Evolutionary conservation across 1,284 basidiomycete genomes (phyloP), one percentile per base, ranked within the genome.

Genomic region (Boletellus deceptivus): DNA sequence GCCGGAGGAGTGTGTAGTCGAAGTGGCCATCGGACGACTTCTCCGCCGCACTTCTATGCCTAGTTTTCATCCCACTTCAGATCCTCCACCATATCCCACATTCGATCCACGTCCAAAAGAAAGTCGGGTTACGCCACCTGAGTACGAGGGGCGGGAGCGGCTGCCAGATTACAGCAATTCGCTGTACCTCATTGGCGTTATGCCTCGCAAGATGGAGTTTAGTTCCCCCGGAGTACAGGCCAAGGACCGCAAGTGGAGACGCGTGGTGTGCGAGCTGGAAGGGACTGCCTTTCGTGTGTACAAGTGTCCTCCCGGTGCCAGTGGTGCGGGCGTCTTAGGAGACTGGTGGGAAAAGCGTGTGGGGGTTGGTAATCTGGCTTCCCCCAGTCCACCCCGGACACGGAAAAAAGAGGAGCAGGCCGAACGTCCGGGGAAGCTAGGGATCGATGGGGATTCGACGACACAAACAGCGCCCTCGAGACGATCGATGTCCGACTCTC

Each of bases 201-300:
- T 99, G 73, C 89, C 90, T 5, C 83, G 92, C 46, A 99, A 99
- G 78, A 84, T 96, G 86, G 96, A 99, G 75, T 98, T 99, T 67
- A 75, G 72, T 1, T 74, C 80, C 14, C 92, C 94, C 0, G 92
- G 93, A 9, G 76, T 93, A 3, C 92, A 96, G 67, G 86, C 94
- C 16, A 83, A 79, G 64, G 93, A 98, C 64, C 79, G 97, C 34
- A 91, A 91, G 63, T 99, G 96, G 96, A 83, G 88, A 58, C 78
- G 90, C 46, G 83, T 88, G 54, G 82, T 96, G 62, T 91, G 93
- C 68, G 91, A 97, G 56, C 72, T 99, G 37, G 93, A 98, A 64
- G 97, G 96, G 36, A 99, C 96, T 6, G 78, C 79, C 56, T 84
- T 99, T 64, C 80, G 82, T 54, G 78, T 98, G 50, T 99, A 94